Evolutionary conservation across 2,329 filamentous ascomycete species (phyloP).

Genomic region (Pseudocercospora fuligena): DNA sequence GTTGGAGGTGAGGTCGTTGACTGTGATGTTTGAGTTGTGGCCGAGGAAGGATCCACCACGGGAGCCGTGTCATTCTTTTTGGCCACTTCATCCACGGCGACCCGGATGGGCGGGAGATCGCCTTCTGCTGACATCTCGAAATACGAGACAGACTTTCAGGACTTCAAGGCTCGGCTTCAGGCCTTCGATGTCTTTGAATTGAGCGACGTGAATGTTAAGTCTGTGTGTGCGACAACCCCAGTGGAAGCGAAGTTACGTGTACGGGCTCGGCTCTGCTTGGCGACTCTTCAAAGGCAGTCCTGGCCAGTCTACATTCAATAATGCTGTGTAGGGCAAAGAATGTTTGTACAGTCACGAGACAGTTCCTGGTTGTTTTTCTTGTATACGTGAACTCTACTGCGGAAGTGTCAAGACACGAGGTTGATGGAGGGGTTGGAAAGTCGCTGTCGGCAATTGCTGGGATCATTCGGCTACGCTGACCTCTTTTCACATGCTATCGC

Average conservation of each 20-base stretch:
- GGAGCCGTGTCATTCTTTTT: slow-evolving; percentile 16
- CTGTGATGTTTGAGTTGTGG: slow-evolving; percentile 14
- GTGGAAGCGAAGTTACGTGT: not conserved
- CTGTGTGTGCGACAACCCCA: not conserved
- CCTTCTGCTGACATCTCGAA: slow-evolving; percentile 8
- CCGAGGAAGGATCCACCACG: slow-evolving; percentile 10
- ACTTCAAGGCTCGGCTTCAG: not conserved
- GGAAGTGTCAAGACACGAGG: slow-evolving; percentile 3
- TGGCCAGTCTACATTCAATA: not conserved
- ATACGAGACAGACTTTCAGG: not conserved
- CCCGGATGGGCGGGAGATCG: slow-evolving; percentile 3
- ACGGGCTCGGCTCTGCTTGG: slow-evolving; percentile 6
- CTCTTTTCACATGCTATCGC: slow-evolving; percentile 4
- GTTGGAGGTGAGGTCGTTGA: slow-evolving; percentile 27
- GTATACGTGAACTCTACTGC: not conserved
- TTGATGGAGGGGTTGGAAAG: not conserved
- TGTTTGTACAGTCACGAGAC: slow-evolving; percentile 5
- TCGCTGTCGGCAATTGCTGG: not conserved
- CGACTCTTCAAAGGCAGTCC: not conserved
- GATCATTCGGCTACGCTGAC: not conserved
- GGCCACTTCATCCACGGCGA: slow-evolving; percentile 15
- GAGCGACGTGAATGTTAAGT: not conserved
- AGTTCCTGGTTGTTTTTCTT: slow-evolving; percentile 6
- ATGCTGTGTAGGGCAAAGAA: not conserved
- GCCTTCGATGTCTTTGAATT: not conserved